Evolutionary conservation across 1,284 basidiomycete species (phyloP).

Genomic region (Lentinus polychrous): DNA sequence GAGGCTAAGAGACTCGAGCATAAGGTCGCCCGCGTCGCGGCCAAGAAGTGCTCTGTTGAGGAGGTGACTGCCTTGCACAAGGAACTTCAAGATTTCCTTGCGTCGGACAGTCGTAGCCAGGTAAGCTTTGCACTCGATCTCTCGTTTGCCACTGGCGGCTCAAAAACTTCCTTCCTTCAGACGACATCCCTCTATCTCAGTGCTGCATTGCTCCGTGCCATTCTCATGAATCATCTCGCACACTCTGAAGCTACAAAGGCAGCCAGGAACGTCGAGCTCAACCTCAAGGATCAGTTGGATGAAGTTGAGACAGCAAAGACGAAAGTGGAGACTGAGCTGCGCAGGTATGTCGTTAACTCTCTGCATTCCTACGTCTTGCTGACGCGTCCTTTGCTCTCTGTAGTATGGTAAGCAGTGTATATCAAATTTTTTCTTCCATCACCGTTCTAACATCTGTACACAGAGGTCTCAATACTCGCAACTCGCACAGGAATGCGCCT

Average conservation of each 20-base stretch:
- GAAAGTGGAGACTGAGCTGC: constrained; percentile 60
- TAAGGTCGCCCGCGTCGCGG: constrained; percentile 68
- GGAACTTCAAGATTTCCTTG: constrained; percentile 68
- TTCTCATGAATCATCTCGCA: constrained; percentile 71
- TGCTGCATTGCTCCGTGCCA: constrained; percentile 61
- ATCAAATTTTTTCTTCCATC: constrained; percentile 13
- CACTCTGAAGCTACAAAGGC: constrained; percentile 66
- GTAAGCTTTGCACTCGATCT: constrained; percentile 29
- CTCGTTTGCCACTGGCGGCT: constrained; percentile 5
- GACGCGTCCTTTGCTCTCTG: constrained; percentile 16
- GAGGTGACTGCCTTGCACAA: constrained; percentile 68
- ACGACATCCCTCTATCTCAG: constrained; percentile 50
- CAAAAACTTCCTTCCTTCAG: constrained; percentile 25
- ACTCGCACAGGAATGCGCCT: constrained; percentile 64
- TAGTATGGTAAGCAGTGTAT: constrained; percentile 51
- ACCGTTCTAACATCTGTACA: constrained; percentile 11
- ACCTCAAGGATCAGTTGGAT: constrained; percentile 55
- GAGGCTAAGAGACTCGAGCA: constrained; percentile 65
- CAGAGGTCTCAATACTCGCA: constrained; percentile 56
- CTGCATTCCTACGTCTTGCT: constrained; percentile 12
- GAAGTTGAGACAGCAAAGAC: constrained; percentile 49
- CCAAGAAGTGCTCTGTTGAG: constrained; percentile 80
- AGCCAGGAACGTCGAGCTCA: constrained; percentile 52
- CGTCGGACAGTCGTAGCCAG: constrained; percentile 50
- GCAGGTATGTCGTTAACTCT: constrained; percentile 37